These are phyloP conservation scores for Athelia psychrophila DNA, from an alignment of 1,284 basidiomycete species.

Conservation along the genomic window DNA sequence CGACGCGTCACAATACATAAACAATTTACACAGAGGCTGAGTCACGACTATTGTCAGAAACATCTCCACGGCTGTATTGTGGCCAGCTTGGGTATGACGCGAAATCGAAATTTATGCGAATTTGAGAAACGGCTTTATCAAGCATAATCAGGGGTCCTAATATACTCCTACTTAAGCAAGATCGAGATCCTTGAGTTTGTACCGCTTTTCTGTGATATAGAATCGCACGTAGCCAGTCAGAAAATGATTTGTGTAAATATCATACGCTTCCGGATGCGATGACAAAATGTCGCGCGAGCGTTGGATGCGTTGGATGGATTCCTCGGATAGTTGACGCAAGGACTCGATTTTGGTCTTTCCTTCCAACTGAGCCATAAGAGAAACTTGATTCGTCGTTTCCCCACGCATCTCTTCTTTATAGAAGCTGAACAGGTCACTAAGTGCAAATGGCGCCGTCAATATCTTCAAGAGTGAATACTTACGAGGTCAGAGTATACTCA, in stretches of 20 bases:
- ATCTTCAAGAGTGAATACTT: not conserved
- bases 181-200: not conserved
- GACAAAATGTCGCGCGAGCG: conserved; percentile 15
- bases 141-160: too few relatives aligned
- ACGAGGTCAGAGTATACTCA: conserved; percentile 12
- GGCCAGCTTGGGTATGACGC: too few relatives aligned
- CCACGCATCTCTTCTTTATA: conserved; percentile 36
- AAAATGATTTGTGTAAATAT: conserved; percentile 13
- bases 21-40: too few relatives aligned
- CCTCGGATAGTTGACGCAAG: conserved; percentile 19
- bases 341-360: conserved; percentile 21
- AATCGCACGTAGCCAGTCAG: conserved; percentile 18
- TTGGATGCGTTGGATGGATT: conserved; percentile 13
- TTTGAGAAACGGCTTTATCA: too few relatives aligned
- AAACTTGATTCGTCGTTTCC: conserved; percentile 31
- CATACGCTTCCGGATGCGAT: conserved; percentile 10
- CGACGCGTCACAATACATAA: too few relatives aligned
- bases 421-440: conserved; percentile 37
- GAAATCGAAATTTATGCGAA: too few relatives aligned
- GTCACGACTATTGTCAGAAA: too few relatives aligned
- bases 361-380: conserved; percentile 20
- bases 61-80: too few relatives aligned
- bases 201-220: conserved; percentile 15
- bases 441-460: not conserved
- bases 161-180: not conserved